phyloP scores from a whole-genome alignment of 306 rosid species.

The Astragalus glycyphyllos region DNA sequence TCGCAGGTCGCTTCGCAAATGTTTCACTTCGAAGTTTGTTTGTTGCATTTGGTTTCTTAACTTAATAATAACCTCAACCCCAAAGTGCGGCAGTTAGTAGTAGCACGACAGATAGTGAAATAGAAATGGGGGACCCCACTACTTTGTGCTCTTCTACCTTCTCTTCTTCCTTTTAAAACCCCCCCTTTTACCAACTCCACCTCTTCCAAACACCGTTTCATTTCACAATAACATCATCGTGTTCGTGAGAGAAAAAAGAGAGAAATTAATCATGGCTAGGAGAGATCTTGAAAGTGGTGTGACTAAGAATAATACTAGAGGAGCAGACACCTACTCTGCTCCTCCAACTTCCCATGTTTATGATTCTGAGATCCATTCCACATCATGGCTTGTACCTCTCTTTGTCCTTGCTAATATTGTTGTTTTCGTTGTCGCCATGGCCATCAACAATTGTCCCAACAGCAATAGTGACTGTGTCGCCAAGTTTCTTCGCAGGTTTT shows the following conservation, averaged over 20 bases:
- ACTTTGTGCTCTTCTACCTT: not conserved
- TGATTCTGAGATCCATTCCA: conserved; percentile 64
- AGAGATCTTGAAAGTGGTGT: conserved; percentile 65
- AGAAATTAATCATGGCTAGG: conserved; percentile 41
- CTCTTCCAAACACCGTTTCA: conserved; percentile 35
- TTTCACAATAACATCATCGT: no score
- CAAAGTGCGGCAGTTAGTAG: conserved; percentile 46
- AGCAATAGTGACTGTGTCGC: conserved; percentile 57
- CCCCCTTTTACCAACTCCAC: conserved; percentile 40
- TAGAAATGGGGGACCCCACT: conserved; percentile 19
- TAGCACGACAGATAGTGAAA: conserved; percentile 42
- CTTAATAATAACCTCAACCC: not conserved
- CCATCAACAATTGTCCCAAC: conserved; percentile 72
- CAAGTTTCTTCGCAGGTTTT: conserved; percentile 69
- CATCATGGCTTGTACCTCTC: conserved; percentile 82
- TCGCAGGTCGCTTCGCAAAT: not conserved
- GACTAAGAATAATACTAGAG: conserved; percentile 49
- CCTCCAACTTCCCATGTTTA: conserved; percentile 47
- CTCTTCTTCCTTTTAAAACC: conserved; percentile 40
- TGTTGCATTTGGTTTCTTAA: not conserved
- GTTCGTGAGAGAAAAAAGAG: not conserved
- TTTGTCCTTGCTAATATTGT: conserved; percentile 68
- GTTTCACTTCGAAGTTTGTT: not conserved
- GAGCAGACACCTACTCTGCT: conserved; percentile 38
- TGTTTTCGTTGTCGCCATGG: conserved; percentile 69